phyloP scores from a whole-genome alignment of 176 grass and related monocot genomes.

The Rhynchospora pubera region DNA sequence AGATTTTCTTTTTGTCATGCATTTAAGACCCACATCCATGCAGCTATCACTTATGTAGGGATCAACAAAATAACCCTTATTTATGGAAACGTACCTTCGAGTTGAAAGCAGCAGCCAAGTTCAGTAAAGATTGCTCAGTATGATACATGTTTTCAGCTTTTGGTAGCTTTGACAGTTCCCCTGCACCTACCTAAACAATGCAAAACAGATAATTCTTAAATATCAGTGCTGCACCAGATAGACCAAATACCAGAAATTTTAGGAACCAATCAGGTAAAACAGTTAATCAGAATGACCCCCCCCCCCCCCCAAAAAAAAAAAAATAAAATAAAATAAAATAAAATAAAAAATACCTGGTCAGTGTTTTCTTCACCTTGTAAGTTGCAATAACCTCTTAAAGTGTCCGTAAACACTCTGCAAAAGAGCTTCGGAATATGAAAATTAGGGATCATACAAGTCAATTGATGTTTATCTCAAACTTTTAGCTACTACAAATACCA shows the following conservation, averaged over 20 bases:
- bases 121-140: constrained; percentile 6
- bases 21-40: neutral
- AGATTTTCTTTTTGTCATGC: neutral
- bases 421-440: constrained; percentile 16
- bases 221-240: neutral
- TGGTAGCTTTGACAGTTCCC: neutral
- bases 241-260: neutral
- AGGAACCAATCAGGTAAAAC: neutral
- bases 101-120: constrained; percentile 9
- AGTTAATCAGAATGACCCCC: too few species aligned
- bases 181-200: neutral
- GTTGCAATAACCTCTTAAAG: constrained; percentile 51
- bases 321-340: neutral
- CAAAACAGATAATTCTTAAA: neutral
- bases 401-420: constrained; percentile 75
- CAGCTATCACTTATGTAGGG: neutral
- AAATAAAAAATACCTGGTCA: constrained; percentile 54
- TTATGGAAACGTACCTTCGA: neutral
- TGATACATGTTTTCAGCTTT: constrained; percentile 24
- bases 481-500: neutral
- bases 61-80: neutral
- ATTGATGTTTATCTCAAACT: neutral
- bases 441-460: constrained; percentile 2
- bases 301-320: too few species aligned
- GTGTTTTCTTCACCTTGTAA: constrained; percentile 34